Base-by-base conservation (phyloP, 352 stramenopile species). In the Phytophthora meadii region DNA sequence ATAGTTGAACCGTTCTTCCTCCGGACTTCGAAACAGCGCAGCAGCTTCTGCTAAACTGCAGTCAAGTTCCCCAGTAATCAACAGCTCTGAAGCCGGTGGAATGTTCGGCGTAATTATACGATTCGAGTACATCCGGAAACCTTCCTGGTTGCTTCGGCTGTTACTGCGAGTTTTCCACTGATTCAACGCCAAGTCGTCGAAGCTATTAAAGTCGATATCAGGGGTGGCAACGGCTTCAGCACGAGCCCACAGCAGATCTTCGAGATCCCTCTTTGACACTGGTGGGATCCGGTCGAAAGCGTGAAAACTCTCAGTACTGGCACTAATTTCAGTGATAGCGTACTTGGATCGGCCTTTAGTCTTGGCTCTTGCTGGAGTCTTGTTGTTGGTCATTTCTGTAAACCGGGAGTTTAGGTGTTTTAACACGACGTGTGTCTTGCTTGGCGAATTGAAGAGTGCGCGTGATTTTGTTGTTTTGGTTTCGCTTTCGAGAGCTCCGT, bases 41-140 rank as follows among this genome's bases (percentile, higher is more conserved):
- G 55, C 55, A 53, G 49, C 55, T 61, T 71, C 55, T 0, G 55
- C 55, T 14, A 71, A 28, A 27, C 54, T 67, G 53, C 67, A 64
- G 40, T 64, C 54, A 36, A 82, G 57, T 40, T 72, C 57, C 14
- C 42, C 54, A 12, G 61, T 68, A 22, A 66, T 51, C 40, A 69
- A 17, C 30, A 69, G 46, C 40, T 69, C 61, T 19, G 37, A 45
- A 2, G 37, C 15, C 9, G 4, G 24, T 25, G 58, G 58, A n/a
- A 51, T 34, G 27, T 46, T 44, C 19, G 47, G 37, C 39, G 42
- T 50, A 40, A 4, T 5, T 9, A 66, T 34, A 42, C 46, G 55
- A 37, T 50, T 41, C 15, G 46, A 56, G 32, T 56, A 71, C 30
- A 54, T 60, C 24, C 45, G 63, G 49, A 71, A 61, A 10, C 56